Evolutionary conservation across 2,329 filamentous ascomycete genomes (phyloP), one percentile per base, ranked within the genome.

Genomic region (Scopulariopsis brevicaulis): DNA sequence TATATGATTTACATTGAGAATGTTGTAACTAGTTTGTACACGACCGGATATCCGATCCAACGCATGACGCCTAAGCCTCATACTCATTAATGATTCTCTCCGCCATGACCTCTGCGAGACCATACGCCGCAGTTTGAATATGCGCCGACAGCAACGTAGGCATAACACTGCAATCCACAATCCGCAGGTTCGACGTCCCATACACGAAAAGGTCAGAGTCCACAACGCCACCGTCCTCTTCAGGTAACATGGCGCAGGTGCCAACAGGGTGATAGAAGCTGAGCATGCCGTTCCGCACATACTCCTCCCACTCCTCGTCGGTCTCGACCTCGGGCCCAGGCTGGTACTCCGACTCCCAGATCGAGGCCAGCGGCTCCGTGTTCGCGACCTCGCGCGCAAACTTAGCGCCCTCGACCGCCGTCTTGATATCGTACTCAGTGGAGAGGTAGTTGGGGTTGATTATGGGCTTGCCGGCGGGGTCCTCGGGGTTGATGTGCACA

Each of bases 71-170:
- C 28, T 32, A 4, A 8, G 28, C 28, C 37, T 43, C 18, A 43
- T 43, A 15, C 18, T 15, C 3, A 7, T n/a, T 20, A 25, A 54
- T 58, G 11, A 70, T 67, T 2, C 63, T 58, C 22, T 65, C 60
- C 8, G 72, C 67, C n/a, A 68, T 67, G 63, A 74, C 78, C 65
- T 82, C 80, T 6, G 70, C 78, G 59, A 80, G 68, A 65, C 76
- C 78, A 59, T 81, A 81, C 1, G 80, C 75, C 0, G 74, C 73
- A 40, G 77, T 78, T 62, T 81, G 77, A n/a, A 79, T 77, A 15
- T 78, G 71, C 1, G 63, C 75, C 69, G 66, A 77, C 66, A 59
- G 73, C 66, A 68, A 73, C 68, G 77, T 68, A 1, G 77, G 77
- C 15, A 80, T 73, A 20, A 78, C 64, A 18, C 74, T 77, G 0